Percentiles rank a stretch among this genome's conserved stretches.
Conservation (phyloP, 257 asterid genomes). For the Nicotiana paniculata region DNA sequence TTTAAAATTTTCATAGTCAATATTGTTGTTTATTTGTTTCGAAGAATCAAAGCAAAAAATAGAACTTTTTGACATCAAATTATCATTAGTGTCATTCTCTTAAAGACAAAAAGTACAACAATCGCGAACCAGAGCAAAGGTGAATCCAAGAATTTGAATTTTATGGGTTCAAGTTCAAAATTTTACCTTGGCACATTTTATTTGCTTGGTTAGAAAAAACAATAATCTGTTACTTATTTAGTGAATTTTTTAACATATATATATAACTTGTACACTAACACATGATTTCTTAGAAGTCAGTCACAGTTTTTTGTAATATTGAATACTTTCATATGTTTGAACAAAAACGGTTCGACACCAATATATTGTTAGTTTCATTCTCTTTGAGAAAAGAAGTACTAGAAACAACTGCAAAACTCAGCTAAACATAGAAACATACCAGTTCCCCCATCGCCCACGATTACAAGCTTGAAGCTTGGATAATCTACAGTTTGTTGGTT, state of each 20-base stretch:
- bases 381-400: neutral
- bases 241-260: too few relatives aligned
- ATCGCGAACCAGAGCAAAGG: neutral
- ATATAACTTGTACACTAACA: too few relatives aligned
- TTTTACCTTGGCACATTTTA: too few relatives aligned
- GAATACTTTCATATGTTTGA: too few relatives aligned
- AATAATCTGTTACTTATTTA: too few relatives aligned
- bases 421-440: slow-evolving; percentile 26
- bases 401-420: neutral
- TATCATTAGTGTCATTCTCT: neutral
- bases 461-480: slow-evolving; percentile 79
- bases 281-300: too few relatives aligned
- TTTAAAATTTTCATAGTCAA: too few relatives aligned
- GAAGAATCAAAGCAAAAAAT: neutral
- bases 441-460: slow-evolving; percentile 80
- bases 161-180: too few relatives aligned
- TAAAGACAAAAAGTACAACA: neutral
- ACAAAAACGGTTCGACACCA: neutral
- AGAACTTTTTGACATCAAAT: neutral
- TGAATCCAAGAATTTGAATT: too few relatives aligned
- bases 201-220: too few relatives aligned
- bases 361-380: neutral
- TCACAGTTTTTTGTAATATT: too few relatives aligned
- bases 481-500: slow-evolving; percentile 70
- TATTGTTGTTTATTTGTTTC: neutral